Evolutionary conservation across 2,329 filamentous ascomycete genomes (phyloP).

Genomic region (Davidsoniella eucalypti): DNA sequence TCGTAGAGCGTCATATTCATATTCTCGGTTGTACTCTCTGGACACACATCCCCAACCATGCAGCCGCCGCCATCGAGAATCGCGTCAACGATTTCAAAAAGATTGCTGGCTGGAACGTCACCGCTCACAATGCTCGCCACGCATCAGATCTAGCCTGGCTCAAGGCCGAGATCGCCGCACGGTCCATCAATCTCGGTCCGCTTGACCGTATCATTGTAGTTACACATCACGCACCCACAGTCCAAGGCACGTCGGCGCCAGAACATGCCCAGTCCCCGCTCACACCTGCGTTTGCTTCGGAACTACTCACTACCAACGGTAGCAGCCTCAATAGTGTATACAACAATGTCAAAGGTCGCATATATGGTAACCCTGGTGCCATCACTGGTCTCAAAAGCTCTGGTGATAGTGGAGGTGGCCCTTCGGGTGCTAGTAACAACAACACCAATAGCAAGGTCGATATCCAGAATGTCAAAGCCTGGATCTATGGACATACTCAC

Average conservation of each 20-base stretch:
- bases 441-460: constrained; percentile 7
- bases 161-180: constrained; percentile 20
- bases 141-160: constrained; percentile 35
- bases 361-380: no score
- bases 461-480: constrained; percentile 19
- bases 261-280: constrained; percentile 30
- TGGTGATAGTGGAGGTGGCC: no score
- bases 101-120: constrained; percentile 34
- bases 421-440: no score
- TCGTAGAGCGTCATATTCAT: constrained; percentile 3
- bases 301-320: constrained; percentile 19
- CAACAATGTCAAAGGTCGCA: no score
- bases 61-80: constrained; percentile 23
- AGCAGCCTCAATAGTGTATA: no score
- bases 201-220: constrained; percentile 26
- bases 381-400: no score
- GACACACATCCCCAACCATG: constrained; percentile 29
- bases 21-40: constrained; percentile 42
- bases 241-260: constrained; percentile 31
- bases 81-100: constrained; percentile 37
- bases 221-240: constrained; percentile 41
- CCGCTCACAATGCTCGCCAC: constrained; percentile 32
- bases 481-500: constrained; percentile 35
- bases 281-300: constrained; percentile 35
- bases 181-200: constrained; percentile 3